Evolutionary conservation across 441 rosid genomes (phyloP).

Genomic region (Theobroma grandiflorum): DNA sequence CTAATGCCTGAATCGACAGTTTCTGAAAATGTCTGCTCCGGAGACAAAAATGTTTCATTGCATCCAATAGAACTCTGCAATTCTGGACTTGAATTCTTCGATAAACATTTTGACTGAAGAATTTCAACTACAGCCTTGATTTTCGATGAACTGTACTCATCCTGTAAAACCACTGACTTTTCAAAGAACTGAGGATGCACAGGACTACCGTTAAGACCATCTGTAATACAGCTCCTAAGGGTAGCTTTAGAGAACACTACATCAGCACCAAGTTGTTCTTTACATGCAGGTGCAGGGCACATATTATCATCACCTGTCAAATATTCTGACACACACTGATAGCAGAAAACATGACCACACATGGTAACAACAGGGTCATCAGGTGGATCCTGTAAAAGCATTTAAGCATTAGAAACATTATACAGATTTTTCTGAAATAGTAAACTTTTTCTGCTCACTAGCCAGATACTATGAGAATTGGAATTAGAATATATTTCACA

Average conservation of each 20-base stretch:
- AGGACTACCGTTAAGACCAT: constrained; percentile 49
- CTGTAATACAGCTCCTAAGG: constrained; percentile 61
- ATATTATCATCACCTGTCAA: constrained; percentile 80
- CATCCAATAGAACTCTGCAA: constrained; percentile 38
- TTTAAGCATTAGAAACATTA: constrained; percentile 16
- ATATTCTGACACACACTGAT: constrained; percentile 81
- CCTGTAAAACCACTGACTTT: constrained; percentile 48
- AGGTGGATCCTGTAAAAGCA: constrained; percentile 86
- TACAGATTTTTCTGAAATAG: not conserved
- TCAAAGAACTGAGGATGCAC: constrained; percentile 43
- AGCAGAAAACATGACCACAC: constrained; percentile 94
- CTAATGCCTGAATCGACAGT: constrained; percentile 33
- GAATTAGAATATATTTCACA: constrained; percentile 3
- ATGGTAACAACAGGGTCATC: constrained; percentile 89
- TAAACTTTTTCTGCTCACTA: constrained; percentile 15
- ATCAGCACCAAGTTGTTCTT: constrained; percentile 76
- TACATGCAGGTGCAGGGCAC: constrained; percentile 78
- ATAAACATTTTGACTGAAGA: constrained; percentile 58
- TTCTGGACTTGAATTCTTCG: constrained; percentile 43
- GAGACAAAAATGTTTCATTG: constrained; percentile 46
- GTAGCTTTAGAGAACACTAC: constrained; percentile 77
- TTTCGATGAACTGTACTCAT: constrained; percentile 75
- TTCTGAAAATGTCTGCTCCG: constrained; percentile 22
- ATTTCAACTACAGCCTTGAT: constrained; percentile 79
- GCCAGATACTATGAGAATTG: not conserved